Base-by-base conservation (phyloP, 2,329 filamentous ascomycete species). In the Diaporthe longicolla region DNA sequence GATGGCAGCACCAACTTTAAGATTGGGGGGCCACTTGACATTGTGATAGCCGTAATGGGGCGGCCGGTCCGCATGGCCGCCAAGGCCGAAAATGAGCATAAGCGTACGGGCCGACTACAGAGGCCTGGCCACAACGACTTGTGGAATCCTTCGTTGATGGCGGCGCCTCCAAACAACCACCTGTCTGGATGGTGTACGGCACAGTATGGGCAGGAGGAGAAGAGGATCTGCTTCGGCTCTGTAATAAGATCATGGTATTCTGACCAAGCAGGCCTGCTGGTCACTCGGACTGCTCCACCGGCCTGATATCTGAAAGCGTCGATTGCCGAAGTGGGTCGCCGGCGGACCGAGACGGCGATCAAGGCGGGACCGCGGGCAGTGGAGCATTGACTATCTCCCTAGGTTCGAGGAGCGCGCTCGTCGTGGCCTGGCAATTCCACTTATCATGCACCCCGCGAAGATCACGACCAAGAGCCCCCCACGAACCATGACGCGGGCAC, bases 391-490 rank as follows among this genome's bases (percentile, higher is more conserved):
- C 43, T 35, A 58, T 70, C 50, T 63, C 70, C 13, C 35, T 57
- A 45, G 19, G 26, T 54, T 19, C 19, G 45, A n/a, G 29, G 35
- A 29, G 29, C 35, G 24, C 32, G 21, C 43, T 45, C 48, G 48
- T 19, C 13, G 19, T 65, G 61, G 29, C 29, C 29, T 32, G 29
- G 61, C 43, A 65, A 50, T 35, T 55, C 48, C 45, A 71, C 57
- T 63, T 55, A 45, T 71, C 35, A 71, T 71, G 70, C 57, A 71
- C 57, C 70, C 57, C 70, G 29, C 45, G 57, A 55, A 71, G 57
- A 71, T 63, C 57, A 68, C 4, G 13, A 37, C 29, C 21, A 52
- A 54, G 63, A 26, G 37, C 29, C 19, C 70, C 70, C 70, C 70
- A 71, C 55, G 69, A 52, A 71, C 69, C 2, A 65, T 71, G 70